These are phyloP conservation scores for Beverwykella pulmonaria DNA, from an alignment of 495 filamentous ascomycete genomes.

Conservation along the genomic window DNA sequence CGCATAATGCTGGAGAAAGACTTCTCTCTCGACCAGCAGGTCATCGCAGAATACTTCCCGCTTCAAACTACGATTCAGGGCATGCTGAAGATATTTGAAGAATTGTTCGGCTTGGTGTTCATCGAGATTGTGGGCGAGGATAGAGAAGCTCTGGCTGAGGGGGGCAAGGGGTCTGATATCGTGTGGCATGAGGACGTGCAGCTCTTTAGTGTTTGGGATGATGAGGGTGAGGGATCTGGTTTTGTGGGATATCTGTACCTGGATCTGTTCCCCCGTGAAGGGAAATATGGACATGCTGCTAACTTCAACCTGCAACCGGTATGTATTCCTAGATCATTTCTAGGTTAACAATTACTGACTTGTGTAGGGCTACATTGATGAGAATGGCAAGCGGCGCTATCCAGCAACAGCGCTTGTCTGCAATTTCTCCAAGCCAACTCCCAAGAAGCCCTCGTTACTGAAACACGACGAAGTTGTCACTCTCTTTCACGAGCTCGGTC, in stretches of 20 bases:
- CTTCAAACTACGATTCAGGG: constrained; percentile 78
- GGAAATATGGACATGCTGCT: constrained; percentile 63
- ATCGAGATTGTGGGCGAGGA: constrained; percentile 72
- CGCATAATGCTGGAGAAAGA: constrained; percentile 90
- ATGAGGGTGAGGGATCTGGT: constrained; percentile 63
- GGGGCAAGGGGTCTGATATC: constrained; percentile 65
- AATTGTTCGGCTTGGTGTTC: constrained; percentile 88
- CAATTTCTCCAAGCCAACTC: constrained; percentile 70
- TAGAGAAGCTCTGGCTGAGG: constrained; percentile 57
- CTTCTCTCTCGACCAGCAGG: constrained; percentile 82
- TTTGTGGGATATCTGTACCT: constrained; percentile 75
- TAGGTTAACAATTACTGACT: not conserved
- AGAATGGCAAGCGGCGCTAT: constrained; percentile 62
- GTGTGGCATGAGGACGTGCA: constrained; percentile 73
- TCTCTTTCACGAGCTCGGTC: constrained; percentile 74
- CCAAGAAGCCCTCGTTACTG: constrained; percentile 70
- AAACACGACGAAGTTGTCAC: constrained; percentile 73
- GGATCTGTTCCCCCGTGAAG: constrained; percentile 66
- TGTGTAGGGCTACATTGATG: constrained; percentile 56
- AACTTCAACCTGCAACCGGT: constrained; percentile 55
- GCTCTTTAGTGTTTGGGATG: constrained; percentile 72
- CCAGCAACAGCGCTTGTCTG: constrained; percentile 72
- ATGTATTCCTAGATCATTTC: not conserved
- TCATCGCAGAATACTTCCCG: constrained; percentile 94
- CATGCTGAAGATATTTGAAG: constrained; percentile 94